phyloP scores from a whole-genome alignment of 225 moss, liverwort and hornwort species.

The Marchantia paleacea region DNA sequence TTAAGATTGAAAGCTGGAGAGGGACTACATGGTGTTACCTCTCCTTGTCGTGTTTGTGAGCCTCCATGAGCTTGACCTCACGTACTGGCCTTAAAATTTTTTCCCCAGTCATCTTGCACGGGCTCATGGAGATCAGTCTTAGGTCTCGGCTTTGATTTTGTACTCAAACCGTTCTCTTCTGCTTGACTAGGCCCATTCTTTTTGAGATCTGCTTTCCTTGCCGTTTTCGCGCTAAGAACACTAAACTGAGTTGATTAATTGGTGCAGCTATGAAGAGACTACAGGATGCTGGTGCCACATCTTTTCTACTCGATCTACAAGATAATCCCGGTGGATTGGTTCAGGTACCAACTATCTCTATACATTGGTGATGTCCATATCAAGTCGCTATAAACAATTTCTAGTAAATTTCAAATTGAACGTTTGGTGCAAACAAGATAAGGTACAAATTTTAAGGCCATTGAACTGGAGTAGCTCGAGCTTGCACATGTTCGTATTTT shows the following conservation, averaged over 20 bases:
- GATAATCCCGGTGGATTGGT: slow-evolving; percentile 97
- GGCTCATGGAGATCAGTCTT: not conserved
- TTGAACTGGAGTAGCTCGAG: too few species aligned
- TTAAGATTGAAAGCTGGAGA: not conserved
- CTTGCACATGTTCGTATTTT: too few species aligned
- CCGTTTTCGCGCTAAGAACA: not conserved
- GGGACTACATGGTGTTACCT: not conserved
- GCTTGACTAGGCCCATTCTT: not conserved
- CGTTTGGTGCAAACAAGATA: not conserved
- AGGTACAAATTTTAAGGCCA: not conserved
- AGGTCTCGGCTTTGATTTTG: not conserved
- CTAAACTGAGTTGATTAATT: not conserved
- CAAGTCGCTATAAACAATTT: not conserved
- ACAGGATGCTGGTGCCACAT: slow-evolving; percentile 80
- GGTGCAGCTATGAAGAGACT: slow-evolving; percentile 77
- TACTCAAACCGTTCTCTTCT: not conserved
- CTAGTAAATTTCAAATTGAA: not conserved
- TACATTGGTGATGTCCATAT: too few species aligned
- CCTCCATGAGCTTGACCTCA: not conserved
- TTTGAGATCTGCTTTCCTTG: not conserved
- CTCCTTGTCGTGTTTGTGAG: not conserved
- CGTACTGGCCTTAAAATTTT: not conserved
- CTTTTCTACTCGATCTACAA: slow-evolving; percentile 81
- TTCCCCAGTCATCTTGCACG: not conserved
- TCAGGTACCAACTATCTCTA: slow-evolving; percentile 39